phyloP scores from a whole-genome alignment of 768 basidiomycete genomes.

The Pisolithus microcarpus region DNA sequence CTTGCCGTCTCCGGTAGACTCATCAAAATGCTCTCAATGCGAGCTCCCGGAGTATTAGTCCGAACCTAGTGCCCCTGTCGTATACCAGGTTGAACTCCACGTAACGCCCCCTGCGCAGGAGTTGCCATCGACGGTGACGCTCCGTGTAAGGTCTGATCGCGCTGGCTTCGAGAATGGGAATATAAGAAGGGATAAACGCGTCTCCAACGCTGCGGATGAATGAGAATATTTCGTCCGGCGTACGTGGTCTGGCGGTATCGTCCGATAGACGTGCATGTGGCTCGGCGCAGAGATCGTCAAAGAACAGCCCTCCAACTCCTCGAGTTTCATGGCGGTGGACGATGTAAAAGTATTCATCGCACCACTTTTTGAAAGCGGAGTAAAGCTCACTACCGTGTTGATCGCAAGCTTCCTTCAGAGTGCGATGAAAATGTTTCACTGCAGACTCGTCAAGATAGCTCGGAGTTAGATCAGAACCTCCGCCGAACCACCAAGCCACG shows the following conservation, averaged over 20 bases:
- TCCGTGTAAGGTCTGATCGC: constrained; percentile 51
- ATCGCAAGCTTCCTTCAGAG: constrained; percentile 71
- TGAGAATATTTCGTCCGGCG: constrained; percentile 64
- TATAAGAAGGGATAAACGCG: constrained; percentile 83
- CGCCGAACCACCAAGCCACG: constrained; percentile 98
- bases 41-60: constrained; percentile 74
- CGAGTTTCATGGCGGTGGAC: constrained; percentile 80
- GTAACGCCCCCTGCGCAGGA: constrained; percentile 83
- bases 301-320: constrained; percentile 93
- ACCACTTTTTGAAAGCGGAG: constrained; percentile 86
- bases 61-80: constrained; percentile 85
- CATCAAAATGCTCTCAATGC: constrained; percentile 89
- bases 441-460: constrained; percentile 88
- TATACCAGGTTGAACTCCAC: constrained; percentile 92
- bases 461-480: constrained; percentile 91
- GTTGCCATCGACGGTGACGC: constrained; percentile 82
- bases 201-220: constrained; percentile 68
- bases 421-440: constrained; percentile 77
- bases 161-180: constrained; percentile 72
- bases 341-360: constrained; percentile 95
- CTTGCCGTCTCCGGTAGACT: constrained; percentile 79
- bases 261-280: constrained; percentile 54
- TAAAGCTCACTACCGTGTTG: constrained; percentile 62
- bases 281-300: constrained; percentile 79
- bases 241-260: constrained; percentile 42